Evolutionary conservation across 768 basidiomycete species (phyloP).

Genomic region (Leccinum disarticulatum): DNA sequence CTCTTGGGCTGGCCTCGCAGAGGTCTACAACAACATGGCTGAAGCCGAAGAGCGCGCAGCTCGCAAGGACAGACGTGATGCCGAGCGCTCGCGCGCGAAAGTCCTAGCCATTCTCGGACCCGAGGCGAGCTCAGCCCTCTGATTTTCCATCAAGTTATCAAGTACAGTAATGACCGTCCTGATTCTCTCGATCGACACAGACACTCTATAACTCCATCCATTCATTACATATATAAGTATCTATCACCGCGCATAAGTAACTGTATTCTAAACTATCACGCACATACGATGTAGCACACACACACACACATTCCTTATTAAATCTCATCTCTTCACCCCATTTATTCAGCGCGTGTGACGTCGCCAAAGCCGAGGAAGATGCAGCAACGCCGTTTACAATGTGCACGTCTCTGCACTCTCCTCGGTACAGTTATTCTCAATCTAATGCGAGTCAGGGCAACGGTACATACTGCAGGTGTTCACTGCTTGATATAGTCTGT

Average conservation of each 20-base stretch:
- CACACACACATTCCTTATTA: background rate
- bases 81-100: constrained; percentile 10
- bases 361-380: background rate
- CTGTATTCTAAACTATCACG: background rate
- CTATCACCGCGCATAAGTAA: background rate
- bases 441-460: too few species aligned
- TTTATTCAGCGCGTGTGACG: background rate
- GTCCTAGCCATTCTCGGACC: constrained; percentile 5
- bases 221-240: background rate
- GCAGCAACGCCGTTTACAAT: background rate
- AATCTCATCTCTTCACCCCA: background rate
- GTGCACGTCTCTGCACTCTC: too few species aligned
- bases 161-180: background rate
- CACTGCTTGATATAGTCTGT: too few species aligned
- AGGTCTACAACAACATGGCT: background rate
- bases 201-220: background rate
- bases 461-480: too few species aligned
- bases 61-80: constrained; percentile 13
- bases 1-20: constrained; percentile 1
- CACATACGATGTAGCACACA: background rate
- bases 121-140: constrained; percentile 1
- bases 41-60: constrained; percentile 6
- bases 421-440: too few species aligned
- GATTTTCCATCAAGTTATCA: background rate
- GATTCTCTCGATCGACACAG: background rate